phyloP scores from a whole-genome alignment of 2,329 filamentous ascomycete species.

The Paracoccidioides lutzii region DNA sequence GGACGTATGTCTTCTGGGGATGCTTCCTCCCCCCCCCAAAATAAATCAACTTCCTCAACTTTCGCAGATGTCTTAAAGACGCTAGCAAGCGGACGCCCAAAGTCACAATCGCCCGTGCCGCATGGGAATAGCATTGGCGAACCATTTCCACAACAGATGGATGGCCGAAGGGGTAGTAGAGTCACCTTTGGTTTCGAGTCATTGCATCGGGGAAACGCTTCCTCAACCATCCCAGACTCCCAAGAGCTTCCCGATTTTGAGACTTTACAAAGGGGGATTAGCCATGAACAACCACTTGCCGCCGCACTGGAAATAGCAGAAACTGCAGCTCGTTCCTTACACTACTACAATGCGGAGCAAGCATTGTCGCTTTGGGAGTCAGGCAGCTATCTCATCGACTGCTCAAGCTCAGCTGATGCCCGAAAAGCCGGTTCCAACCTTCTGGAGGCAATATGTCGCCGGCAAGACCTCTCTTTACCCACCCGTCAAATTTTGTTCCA shows the following conservation, averaged over 20 bases:
- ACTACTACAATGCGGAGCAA: slow-evolving; percentile 28
- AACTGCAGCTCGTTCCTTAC: slow-evolving; percentile 19
- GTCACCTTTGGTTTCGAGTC: slow-evolving; percentile 25
- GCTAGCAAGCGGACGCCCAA: slow-evolving; percentile 27
- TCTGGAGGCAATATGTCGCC: slow-evolving; percentile 25
- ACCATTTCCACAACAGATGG: slow-evolving; percentile 18
- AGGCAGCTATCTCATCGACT: slow-evolving; percentile 25
- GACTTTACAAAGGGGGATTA: slow-evolving; percentile 22
- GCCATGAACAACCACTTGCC: slow-evolving; percentile 23
- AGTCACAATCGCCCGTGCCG: slow-evolving; percentile 26
- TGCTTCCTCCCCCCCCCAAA: slow-evolving; percentile 24
- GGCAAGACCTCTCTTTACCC: slow-evolving; percentile 27
- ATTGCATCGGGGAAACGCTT: slow-evolving; percentile 31
- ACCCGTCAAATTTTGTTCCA: slow-evolving; percentile 24
- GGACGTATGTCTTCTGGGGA: slow-evolving; percentile 33
- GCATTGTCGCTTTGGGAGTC: slow-evolving; percentile 29
- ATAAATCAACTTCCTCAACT: slow-evolving; percentile 26
- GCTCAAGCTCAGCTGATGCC: slow-evolving; percentile 24
- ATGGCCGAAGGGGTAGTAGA: slow-evolving; percentile 23
- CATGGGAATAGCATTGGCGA: slow-evolving; percentile 21
- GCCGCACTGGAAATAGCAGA: slow-evolving; percentile 29
- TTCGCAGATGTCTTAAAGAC: slow-evolving; percentile 34
- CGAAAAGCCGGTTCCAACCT: slow-evolving; percentile 24
- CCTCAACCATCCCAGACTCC: slow-evolving; percentile 24
- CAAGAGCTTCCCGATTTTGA: slow-evolving; percentile 28